Base-by-base conservation (phyloP, 2,329 filamentous ascomycete species). In the Exophiala lecanii-corni region DNA sequence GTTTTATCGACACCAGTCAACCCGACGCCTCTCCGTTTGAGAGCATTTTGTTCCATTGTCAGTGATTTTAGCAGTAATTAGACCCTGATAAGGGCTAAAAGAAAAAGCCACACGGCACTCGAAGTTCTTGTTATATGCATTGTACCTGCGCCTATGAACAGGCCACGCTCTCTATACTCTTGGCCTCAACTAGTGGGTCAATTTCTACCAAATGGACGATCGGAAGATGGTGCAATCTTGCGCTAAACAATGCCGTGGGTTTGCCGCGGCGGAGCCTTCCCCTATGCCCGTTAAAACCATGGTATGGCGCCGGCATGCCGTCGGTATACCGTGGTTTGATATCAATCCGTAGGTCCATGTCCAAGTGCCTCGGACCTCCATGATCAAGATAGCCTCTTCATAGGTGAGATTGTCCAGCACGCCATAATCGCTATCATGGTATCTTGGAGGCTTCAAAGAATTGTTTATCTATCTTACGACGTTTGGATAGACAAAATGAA, bases 1-100 rank as follows among this genome's bases (percentile, higher is more conserved):
- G 59, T 31, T 18, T 60, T 51, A 48, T 69, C 64, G 13, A 70
- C 57, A 2, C 65, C 68, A 9, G 55, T 59, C 12, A 71, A 58
- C 15, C 66, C 67, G 15, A 70, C 49, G 31, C 68, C 68, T 16
- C 68, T 61, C 20, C 68, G 60, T 42, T 60, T 57, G 20, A 71
- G 57, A 3, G 66, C 68, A 47, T 64, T 65, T 57, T 71, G 68
- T 39, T 71, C 67, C 65, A 70, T 69, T 26, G n/a, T n/a, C n/a
- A n/a, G n/a, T n/a, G n/a, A n/a, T n/a, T n/a, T n/a, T n/a, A n/a
- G n/a, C n/a, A n/a, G n/a, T n/a, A n/a, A n/a, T n/a, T n/a, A n/a
- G n/a, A n/a, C n/a, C n/a, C n/a, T n/a, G n/a, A n/a, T n/a, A n/a
- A n/a, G n/a, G n/a, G n/a, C n/a, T n/a, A n/a, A n/a, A n/a, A n/a